Evolutionary conservation across 1,284 basidiomycete species (phyloP).

Genomic region (Polyporus tsugae): DNA sequence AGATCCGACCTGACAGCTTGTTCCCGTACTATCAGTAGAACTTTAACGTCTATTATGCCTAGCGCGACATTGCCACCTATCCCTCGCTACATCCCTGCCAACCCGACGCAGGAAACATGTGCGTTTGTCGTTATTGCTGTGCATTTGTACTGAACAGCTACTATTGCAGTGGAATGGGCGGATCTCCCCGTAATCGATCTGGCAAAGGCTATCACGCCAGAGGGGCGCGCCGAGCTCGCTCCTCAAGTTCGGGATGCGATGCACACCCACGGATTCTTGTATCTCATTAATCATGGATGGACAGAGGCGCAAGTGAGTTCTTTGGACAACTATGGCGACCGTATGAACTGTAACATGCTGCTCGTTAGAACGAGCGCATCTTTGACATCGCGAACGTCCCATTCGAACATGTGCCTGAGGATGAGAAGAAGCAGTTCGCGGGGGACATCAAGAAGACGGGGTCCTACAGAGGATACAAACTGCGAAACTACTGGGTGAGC

Average conservation of each 20-base stretch:
- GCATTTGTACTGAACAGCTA: neutral
- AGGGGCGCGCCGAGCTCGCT: conserved; percentile 56
- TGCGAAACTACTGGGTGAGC: conserved; percentile 52
- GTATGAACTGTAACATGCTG: conserved; percentile 39
- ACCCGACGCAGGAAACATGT: conserved; percentile 45
- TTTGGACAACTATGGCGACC: conserved; percentile 36
- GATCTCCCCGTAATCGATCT: conserved; percentile 72
- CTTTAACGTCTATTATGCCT: neutral
- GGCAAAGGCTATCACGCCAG: conserved; percentile 52
- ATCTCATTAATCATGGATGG: conserved; percentile 65
- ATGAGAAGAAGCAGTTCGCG: conserved; percentile 60
- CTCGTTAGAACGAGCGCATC: conserved; percentile 48
- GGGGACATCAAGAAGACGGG: conserved; percentile 52
- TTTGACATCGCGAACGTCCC: conserved; percentile 67
- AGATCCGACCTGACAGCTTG: too few relatives aligned
- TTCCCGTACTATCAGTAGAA: too few relatives aligned
- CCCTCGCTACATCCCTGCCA: conserved; percentile 46
- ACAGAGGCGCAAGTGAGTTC: conserved; percentile 48
- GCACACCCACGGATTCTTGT: conserved; percentile 67
- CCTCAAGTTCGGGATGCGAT: conserved; percentile 62
- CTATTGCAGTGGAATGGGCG: conserved; percentile 65
- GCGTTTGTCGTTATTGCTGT: conserved; percentile 27
- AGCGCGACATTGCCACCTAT: neutral
- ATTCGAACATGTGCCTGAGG: conserved; percentile 54
- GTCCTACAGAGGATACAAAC: conserved; percentile 61